Base-by-base conservation (phyloP, 1,139 yeast species). In the Hanseniaspora uvarum region DNA sequence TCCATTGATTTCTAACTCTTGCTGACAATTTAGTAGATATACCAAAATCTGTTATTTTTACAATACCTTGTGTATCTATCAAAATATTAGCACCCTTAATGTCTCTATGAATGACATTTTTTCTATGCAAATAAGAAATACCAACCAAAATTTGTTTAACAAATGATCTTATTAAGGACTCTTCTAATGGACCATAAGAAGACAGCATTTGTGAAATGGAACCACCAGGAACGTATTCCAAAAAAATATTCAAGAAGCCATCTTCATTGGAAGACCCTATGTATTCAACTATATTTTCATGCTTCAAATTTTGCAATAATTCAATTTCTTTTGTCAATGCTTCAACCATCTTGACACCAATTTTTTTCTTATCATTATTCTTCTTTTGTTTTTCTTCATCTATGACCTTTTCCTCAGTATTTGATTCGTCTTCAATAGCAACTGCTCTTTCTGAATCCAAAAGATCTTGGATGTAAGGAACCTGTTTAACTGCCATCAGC, bases 161-260 rank as follows among this genome's bases (percentile, higher is more conserved):
- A 63, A 88, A 88, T 63, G 85, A 87, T 47, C 92, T 71, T 54
- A 88, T 83, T 62, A 88, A 73, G 0, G 95, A 92, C 64, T 87
- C 96, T 65, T 87, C 96, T 69, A 88, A 86, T 6, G 94, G 94
- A 0, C 96, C 96, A 64, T 88, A 88, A 58, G 82, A 84, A 52
- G 78, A 76, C 46, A 88, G 70, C 88, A 92, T 81, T 4, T 92
- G 78, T 55, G 88, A 88, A 4, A 92, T 92, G 0, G 96, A 86
- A 0, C 98, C 98, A 58, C 98, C 98, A 2, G 97, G 96, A 36
- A 92, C 95, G 65, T 92, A 92, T 64, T 92, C 97, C 58, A 92
- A 71, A 65, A 88, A 92, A 58, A 92, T 88, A 64, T 88, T 89
- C 58, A 89, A 69, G 59, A 72, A 76, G 40, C 78, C 75, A 14